These are phyloP conservation scores for Cicer pinnatifidum DNA, from an alignment of 306 rosid species.

Conservation along the genomic window DNA sequence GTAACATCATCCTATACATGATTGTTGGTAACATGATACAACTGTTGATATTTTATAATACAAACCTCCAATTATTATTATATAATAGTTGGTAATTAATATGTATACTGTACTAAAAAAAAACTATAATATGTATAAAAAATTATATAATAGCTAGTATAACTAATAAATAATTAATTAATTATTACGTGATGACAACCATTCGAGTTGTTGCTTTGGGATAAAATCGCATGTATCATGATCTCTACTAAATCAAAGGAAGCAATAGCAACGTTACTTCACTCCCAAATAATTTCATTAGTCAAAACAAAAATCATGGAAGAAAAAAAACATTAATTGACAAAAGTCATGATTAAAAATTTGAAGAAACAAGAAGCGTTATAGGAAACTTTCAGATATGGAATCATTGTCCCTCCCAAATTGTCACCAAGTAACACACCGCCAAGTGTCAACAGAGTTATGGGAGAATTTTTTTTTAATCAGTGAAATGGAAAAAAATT, in stretches of 20 bases:
- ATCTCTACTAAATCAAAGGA: constrained; percentile 24
- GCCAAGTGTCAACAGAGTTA: constrained; percentile 26
- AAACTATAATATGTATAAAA: too few relatives aligned
- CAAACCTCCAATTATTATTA: too few relatives aligned
- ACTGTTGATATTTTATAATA: too few relatives aligned
- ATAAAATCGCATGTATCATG: background rate
- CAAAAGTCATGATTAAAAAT: constrained; percentile 38
- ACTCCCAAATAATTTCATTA: constrained; percentile 6
- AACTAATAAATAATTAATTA: background rate
- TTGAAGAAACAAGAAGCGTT: constrained; percentile 37
- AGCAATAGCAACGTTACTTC: constrained; percentile 43
- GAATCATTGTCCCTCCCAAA: constrained; percentile 50
- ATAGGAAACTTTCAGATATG: constrained; percentile 45
- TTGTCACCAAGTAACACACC: constrained; percentile 36
- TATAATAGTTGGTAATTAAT: too few relatives aligned
- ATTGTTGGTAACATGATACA: too few relatives aligned
- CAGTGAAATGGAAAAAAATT: too few relatives aligned
- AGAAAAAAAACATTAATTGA: constrained; percentile 31
- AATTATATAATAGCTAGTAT: too few relatives aligned
- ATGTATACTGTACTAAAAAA: too few relatives aligned
- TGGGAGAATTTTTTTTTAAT: background rate
- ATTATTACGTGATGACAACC: background rate
- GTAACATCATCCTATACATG: too few relatives aligned
- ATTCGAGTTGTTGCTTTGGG: constrained; percentile 13
- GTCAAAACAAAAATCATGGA: constrained; percentile 48